Conservation (phyloP, 345 rosid species). For the Aquilaria yunnanensis region DNA sequence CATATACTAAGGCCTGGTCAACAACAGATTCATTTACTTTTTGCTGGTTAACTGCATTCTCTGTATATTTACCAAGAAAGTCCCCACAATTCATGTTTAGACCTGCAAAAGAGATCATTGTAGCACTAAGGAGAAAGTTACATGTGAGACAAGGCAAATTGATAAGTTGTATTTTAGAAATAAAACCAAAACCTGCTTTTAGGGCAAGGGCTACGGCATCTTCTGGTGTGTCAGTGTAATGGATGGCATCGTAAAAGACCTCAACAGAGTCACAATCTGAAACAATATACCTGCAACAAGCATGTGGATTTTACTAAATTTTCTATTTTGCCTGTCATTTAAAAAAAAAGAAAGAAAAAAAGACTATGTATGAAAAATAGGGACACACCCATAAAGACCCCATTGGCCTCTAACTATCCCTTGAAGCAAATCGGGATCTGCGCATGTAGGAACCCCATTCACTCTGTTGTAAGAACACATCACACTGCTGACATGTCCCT, state of each 20-base stretch:
- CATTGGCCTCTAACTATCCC: slow-evolving; percentile 21
- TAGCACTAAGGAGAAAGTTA: background rate
- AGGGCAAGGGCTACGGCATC: slow-evolving; percentile 43
- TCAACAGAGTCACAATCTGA: slow-evolving; percentile 63
- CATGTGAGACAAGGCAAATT: too few species aligned
- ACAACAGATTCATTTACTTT: slow-evolving; percentile 29
- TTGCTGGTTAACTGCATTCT: slow-evolving; percentile 23
- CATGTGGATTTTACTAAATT: background rate
- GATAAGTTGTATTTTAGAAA: too few species aligned
- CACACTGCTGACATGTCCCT: slow-evolving; percentile 21
- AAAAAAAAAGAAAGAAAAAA: background rate
- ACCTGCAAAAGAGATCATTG: slow-evolving; percentile 14
- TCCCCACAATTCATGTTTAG: slow-evolving; percentile 36
- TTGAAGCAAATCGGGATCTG: slow-evolving; percentile 17
- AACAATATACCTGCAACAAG: slow-evolving; percentile 28
- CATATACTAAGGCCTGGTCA: slow-evolving; percentile 29
- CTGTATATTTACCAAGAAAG: slow-evolving; percentile 27
- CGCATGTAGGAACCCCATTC: slow-evolving; percentile 18
- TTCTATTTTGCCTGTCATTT: background rate
- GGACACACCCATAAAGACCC: slow-evolving; percentile 19
- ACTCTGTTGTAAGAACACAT: slow-evolving; percentile 20
- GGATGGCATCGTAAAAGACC: slow-evolving; percentile 19
- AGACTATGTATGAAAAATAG: background rate
- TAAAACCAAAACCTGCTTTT: slow-evolving; percentile 24
- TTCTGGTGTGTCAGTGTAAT: slow-evolving; percentile 36